Percentiles rank a stretch among this genome's conserved stretches.
These are phyloP conservation scores for Chenopodium quinoa DNA, from an alignment of 148 eudicot species.

Conservation along the genomic window DNA sequence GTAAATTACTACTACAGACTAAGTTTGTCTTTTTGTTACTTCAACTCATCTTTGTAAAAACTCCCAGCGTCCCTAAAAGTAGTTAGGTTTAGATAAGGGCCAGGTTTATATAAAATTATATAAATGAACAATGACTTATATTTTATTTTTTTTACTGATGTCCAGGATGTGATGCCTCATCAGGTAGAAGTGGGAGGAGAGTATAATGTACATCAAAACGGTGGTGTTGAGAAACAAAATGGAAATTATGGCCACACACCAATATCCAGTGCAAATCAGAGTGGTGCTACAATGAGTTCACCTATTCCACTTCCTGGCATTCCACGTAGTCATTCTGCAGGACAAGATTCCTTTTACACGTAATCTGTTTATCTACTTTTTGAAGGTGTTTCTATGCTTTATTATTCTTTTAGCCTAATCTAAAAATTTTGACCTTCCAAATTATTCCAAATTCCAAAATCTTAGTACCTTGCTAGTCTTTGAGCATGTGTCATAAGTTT, in stretches of 20 bases:
- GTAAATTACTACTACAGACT: neutral
- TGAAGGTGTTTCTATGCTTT: neutral
- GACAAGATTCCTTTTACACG: constrained; percentile 49
- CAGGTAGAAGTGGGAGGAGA: constrained; percentile 25
- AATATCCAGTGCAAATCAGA: constrained; percentile 8
- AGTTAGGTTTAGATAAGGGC: too few species aligned
- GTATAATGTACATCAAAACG: constrained; percentile 19
- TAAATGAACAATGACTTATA: too few species aligned
- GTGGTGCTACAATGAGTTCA: constrained; percentile 41
- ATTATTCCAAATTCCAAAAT: neutral
- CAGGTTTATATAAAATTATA: too few species aligned
- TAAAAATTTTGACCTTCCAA: neutral
- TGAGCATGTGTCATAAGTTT: neutral
- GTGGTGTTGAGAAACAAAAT: constrained; percentile 26
- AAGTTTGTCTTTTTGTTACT: neutral
- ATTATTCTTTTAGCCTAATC: neutral
- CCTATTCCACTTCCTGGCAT: constrained; percentile 52
- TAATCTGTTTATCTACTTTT: constrained; percentile 28
- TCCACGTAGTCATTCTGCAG: constrained; percentile 37
- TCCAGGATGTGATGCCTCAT: constrained; percentile 20
- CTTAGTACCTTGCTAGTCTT: neutral
- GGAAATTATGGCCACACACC: constrained; percentile 19
- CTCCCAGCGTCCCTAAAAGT: too few species aligned
- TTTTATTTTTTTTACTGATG: neutral
- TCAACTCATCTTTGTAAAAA: neutral